phyloP scores from a whole-genome alignment of 257 asterid genomes.

The Nicotiana noctiflora region DNA sequence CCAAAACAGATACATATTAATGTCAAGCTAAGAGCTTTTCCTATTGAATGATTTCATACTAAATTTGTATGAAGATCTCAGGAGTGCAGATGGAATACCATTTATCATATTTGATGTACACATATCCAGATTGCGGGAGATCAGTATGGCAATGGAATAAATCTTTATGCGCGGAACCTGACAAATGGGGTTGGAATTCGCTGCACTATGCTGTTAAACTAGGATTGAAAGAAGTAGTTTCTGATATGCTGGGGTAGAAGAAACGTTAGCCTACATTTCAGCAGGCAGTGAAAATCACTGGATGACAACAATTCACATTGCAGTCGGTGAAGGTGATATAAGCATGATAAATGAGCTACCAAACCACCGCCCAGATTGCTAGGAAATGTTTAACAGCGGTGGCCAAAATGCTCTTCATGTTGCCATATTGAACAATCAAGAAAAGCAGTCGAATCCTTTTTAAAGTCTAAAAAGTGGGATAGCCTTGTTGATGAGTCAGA shows the following conservation, averaged over 20 bases:
- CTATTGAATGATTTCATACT: too few species aligned
- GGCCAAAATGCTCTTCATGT: constrained; percentile 14
- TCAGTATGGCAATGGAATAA: neutral
- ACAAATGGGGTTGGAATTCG: constrained; percentile 8
- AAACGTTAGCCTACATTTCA: neutral
- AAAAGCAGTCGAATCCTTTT: neutral
- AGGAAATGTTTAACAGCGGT: neutral
- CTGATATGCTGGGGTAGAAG: neutral
- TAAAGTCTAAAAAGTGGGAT: neutral
- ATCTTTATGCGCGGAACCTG: neutral
- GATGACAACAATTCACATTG: constrained; percentile 4
- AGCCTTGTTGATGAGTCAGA: neutral
- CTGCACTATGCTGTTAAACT: constrained; percentile 10
- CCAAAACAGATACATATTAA: too few species aligned
- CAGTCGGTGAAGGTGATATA: neutral
- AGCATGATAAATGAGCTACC: neutral
- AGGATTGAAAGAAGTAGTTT: neutral
- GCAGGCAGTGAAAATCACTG: neutral
- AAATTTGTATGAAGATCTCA: too few species aligned
- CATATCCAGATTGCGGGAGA: neutral
- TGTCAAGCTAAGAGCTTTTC: too few species aligned
- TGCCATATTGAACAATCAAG: neutral
- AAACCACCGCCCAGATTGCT: constrained; percentile 9
- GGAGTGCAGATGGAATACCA: too few species aligned
- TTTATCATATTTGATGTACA: neutral